Evolutionary conservation across 345 rosid genomes (phyloP), one percentile per base, ranked within the genome.

Genomic region (Bretschneidera sinensis): DNA sequence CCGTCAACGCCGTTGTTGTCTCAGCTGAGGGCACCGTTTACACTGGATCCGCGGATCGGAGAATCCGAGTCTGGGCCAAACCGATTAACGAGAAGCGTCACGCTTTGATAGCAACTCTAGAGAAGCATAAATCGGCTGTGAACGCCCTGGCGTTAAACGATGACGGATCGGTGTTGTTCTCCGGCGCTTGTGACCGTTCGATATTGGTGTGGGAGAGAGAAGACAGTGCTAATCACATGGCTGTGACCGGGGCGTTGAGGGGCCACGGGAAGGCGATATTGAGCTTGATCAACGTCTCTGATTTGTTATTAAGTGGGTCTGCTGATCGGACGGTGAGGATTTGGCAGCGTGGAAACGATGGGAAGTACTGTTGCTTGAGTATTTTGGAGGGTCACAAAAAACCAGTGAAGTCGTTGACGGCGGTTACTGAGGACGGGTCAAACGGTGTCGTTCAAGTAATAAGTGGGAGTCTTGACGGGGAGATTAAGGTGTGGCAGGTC

Each of bases 151-250:
- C 96, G 2, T 57, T 92, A 50, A 85, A 52, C 76, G 76, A 63
- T 54, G 91, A 87, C 65, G 98, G 94, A 16, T 83, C 94, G 53
- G 82, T 83, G 5, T 63, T 92, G 68, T 92, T 89, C 43, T 92
- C 96, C 15, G 98, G 97, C 7, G 86, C 98, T 16, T 92, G 96
- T 63, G 98, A 92, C 75, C 85, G 98, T 47, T 89, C 97, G 22
- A 92, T 92, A 57, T 47, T 87, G 83, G 94, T 92, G 54, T 92
- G 98, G 98, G 94, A 83, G 69, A 85, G 84, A 65, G 97, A 92
- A 55, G 97, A 84, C 60, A 82, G 82, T 10, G 88, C 82, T 3
- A 76, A 73, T 60, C 78, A 84, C 76, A 85, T 89, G 97, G 74
- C 55, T 13, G 87, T 89, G 54, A 79, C 79, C 0, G 96, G 98